Conservation (phyloP, 2,329 filamentous ascomycete genomes). For the Cladosporium phlei region DNA sequence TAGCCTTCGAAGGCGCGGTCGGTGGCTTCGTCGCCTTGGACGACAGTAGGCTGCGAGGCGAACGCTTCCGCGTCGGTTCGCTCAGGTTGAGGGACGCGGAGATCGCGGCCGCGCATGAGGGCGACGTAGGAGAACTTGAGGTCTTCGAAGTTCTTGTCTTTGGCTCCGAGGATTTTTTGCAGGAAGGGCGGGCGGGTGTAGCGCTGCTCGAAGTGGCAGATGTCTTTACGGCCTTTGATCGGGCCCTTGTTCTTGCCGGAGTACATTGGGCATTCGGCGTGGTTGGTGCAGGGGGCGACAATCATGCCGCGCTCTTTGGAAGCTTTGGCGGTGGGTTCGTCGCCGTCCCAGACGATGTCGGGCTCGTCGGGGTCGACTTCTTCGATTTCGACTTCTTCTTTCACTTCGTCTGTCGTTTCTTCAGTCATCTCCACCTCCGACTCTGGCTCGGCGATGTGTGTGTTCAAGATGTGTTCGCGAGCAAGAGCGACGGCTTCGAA, state of each 20-base stretch:
- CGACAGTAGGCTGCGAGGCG: constrained; percentile 26
- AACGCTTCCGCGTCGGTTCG: constrained; percentile 25
- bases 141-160: constrained; percentile 78
- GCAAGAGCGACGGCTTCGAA: constrained; percentile 90
- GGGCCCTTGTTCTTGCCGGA: constrained; percentile 55
- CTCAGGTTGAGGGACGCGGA: constrained; percentile 36
- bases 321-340: too few relatives aligned
- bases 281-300: constrained; percentile 73
- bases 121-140: constrained; percentile 86
- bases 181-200: constrained; percentile 80
- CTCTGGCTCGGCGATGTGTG: constrained; percentile 68
- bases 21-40: constrained; percentile 55
- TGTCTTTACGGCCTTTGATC: constrained; percentile 73
- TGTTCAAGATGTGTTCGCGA: constrained; percentile 70
- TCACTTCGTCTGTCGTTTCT: constrained; percentile 28
- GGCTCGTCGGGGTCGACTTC: constrained; percentile 35
- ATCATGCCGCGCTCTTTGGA: constrained; percentile 59
- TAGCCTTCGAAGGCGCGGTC: constrained; percentile 69
- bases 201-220: constrained; percentile 84
- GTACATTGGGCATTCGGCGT: constrained; percentile 86
- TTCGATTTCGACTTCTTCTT: too few relatives aligned
- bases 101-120: constrained; percentile 69
- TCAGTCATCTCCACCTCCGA: too few relatives aligned
- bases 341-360: constrained; percentile 20
- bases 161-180: constrained; percentile 66